Percentiles rank a stretch among this genome's conserved stretches.
Conservation (phyloP, 192 early-diverging fungal genomes). For the Coemansia reversa region DNA sequence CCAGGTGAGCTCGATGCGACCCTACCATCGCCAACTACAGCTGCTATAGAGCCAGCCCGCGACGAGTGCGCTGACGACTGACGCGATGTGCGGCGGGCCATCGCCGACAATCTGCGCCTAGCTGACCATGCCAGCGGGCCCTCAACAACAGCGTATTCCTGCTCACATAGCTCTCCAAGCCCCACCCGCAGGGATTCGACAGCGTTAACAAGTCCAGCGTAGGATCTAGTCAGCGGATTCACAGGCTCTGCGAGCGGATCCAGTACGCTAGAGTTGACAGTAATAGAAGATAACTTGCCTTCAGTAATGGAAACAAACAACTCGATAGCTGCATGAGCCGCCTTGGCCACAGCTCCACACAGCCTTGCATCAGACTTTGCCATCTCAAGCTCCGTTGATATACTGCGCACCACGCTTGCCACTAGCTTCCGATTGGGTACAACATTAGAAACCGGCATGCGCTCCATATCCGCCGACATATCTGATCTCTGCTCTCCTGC, state of each 20-base stretch:
- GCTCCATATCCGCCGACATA: constrained; percentile 2
- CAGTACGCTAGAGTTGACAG: constrained; percentile 7
- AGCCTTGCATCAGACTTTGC: constrained; percentile 23
- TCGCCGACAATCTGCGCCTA: neutral
- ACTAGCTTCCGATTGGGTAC: constrained; percentile 29
- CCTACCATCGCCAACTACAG: neutral
- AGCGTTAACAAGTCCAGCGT: constrained; percentile 24
- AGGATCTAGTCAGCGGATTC: constrained; percentile 11
- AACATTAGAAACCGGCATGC: constrained; percentile 7
- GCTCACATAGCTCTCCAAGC: constrained; percentile 6
- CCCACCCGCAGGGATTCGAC: constrained; percentile 15
- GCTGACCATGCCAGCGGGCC: neutral
- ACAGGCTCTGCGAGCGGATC: constrained; percentile 11
- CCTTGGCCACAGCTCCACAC: constrained; percentile 9
- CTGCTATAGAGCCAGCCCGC: neutral
- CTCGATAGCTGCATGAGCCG: constrained; percentile 3
- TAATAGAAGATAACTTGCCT: neutral
- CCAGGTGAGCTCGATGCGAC: neutral
- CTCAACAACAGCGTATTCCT: constrained; percentile 8
- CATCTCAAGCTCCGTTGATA: constrained; percentile 37
- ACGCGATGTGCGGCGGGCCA: neutral
- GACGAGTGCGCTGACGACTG: neutral
- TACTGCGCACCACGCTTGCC: constrained; percentile 30
- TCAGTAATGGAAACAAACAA: constrained; percentile 12
- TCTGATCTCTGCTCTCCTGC: neutral